Evolutionary conservation across 345 rosid species (phyloP).

Genomic region (Gossypium sturtianum): DNA sequence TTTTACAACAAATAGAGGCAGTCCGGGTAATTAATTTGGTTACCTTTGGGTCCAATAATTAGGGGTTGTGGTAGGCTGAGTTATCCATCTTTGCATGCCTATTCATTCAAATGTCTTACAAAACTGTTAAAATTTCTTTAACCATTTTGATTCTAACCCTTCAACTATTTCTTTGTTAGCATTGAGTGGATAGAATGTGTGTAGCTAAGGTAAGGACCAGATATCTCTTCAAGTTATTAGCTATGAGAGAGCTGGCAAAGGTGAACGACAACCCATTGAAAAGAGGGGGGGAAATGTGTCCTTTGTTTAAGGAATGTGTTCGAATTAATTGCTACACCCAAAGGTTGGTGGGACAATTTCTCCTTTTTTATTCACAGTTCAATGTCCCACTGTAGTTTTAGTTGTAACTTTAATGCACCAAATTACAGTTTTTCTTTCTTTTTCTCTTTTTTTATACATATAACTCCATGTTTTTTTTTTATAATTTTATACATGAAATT

Average conservation of each 20-base stretch:
- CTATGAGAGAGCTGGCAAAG: not conserved
- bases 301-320: not conserved
- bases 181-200: not conserved
- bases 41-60: not conserved
- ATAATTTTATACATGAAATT: too few species aligned
- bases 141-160: not conserved
- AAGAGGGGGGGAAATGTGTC: not conserved
- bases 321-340: constrained; percentile 5
- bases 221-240: not conserved
- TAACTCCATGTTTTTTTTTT: too few species aligned
- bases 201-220: not conserved
- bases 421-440: too few species aligned
- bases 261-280: not conserved
- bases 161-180: not conserved
- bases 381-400: not conserved
- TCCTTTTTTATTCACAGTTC: not conserved
- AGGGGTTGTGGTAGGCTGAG: not conserved
- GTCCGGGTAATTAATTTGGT: too few species aligned
- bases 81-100: too few species aligned
- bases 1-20: too few species aligned
- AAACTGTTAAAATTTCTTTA: too few species aligned
- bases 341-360: not conserved
- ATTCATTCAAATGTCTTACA: too few species aligned
- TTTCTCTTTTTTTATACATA: too few species aligned
- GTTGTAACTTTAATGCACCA: not conserved